Base-by-base conservation (phyloP, 139 green algal species). In the Chlorella sp. region DNA sequence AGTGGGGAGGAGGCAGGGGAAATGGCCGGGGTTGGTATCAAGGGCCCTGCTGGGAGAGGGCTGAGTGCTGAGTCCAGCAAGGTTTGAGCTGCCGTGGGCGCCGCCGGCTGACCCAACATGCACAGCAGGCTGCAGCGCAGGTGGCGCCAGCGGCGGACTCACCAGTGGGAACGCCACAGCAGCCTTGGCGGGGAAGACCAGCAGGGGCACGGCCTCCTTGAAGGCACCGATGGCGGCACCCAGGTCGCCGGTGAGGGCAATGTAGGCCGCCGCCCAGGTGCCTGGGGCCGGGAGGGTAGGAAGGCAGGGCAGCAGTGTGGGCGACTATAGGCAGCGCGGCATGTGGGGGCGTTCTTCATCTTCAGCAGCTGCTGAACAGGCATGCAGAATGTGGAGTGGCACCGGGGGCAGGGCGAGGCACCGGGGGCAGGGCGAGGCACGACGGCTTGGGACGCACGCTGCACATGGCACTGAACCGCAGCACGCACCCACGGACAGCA, bases 111-210 rank as follows among this genome's bases (percentile, higher is more conserved):
- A 20, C 3, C 22, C 56, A 65, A n/a, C 56, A n/a, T 68, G 26
- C 22, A 34, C n/a, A 68, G 60, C 30, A 70, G 24, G 32, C 5
- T 38, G 26, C 64, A 38, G 4, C 26, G 2, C 32, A 7, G 5
- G n/a, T 41, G 32, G 64, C 30, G 20, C 32, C 32, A 70, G 2
- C 9, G 28, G 34, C 64, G 1, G 3, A 32, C 70, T n/a, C n/a
- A 98, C 82, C 40, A 99, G 88, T 9, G 92, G 93, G 84, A 96
- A 98, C 0, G 91, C 81, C 26, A 98, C 81, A 0, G 89, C 81
- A 26, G 93, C 90, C 86, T 97, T 97, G 68, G 89, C 85, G 2
- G 94, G 95, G 73, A 94, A 90, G 19, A 95, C 88, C 74, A 98
- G 86, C 58, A 94, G 51, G 5, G 92, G 91, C 48, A 86, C 87